These are phyloP conservation scores for Solanum bukasovii DNA, from an alignment of 257 asterid species.

Conservation along the genomic window DNA sequence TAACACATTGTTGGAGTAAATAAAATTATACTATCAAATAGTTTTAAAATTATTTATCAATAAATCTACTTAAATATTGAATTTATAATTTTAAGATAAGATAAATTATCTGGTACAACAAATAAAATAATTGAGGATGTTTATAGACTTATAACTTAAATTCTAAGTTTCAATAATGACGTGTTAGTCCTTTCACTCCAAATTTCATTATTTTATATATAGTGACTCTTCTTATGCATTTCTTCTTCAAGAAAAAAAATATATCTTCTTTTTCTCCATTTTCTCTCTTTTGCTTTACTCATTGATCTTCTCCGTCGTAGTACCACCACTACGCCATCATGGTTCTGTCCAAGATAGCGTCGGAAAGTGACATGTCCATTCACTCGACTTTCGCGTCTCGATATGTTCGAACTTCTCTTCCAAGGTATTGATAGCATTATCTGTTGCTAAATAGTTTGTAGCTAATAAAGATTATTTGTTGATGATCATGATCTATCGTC, in stretches of 20 bases:
- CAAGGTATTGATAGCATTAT: conserved; percentile 37
- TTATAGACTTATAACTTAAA: not conserved
- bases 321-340: conserved; percentile 14
- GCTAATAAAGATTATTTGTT: fast-evolving
- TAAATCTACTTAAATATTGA: not conserved
- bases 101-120: not conserved
- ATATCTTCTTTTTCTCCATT: not conserved
- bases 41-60: not conserved
- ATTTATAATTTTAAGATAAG: not conserved
- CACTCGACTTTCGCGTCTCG: conserved; percentile 86
- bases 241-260: not conserved
- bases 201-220: not conserved
- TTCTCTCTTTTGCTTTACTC: not conserved
- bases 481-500: not conserved
- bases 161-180: not conserved
- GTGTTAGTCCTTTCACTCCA: not conserved
- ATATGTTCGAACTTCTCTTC: conserved; percentile 61
- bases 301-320: not conserved
- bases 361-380: conserved; percentile 48
- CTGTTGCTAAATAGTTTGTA: not conserved
- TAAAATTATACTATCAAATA: not conserved
- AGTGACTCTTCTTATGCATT: not conserved
- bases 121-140: not conserved
- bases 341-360: conserved; percentile 62
- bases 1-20: no score